Evolutionary conservation across 148 eudicot genomes (phyloP).

Genomic region (Gaultheria prostrata): DNA sequence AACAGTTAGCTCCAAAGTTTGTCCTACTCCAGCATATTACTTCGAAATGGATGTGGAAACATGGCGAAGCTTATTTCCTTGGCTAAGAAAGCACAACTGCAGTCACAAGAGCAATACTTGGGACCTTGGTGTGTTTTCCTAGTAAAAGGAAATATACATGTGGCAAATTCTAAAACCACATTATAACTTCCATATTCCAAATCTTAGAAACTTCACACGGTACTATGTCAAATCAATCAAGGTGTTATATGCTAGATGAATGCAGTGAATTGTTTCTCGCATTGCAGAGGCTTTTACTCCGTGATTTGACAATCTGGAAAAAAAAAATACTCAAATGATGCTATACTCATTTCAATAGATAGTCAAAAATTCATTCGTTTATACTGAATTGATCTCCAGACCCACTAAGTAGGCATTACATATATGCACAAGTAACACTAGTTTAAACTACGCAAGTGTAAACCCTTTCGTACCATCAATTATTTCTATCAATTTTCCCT

Average conservation of each 20-base stretch:
- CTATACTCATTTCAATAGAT: background rate
- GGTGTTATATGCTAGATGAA: background rate
- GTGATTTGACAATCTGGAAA: background rate
- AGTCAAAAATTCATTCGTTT: background rate
- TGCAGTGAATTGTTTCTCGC: background rate
- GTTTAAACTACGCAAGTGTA: background rate
- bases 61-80: constrained; percentile 14
- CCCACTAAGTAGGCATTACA: background rate
- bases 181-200: background rate
- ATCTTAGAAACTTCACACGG: background rate
- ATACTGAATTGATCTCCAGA: background rate
- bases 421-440: background rate
- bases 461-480: background rate
- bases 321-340: background rate
- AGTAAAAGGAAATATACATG: background rate
- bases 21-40: background rate
- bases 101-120: constrained; percentile 5
- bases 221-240: background rate
- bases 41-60: background rate
- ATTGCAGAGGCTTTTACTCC: background rate
- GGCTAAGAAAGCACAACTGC: background rate
- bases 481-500: background rate
- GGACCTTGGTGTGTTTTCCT: background rate
- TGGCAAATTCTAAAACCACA: background rate
- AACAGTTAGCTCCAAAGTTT: background rate